phyloP scores from a whole-genome alignment of 1,284 basidiomycete species.

The Cystobasidium pallidum region DNA sequence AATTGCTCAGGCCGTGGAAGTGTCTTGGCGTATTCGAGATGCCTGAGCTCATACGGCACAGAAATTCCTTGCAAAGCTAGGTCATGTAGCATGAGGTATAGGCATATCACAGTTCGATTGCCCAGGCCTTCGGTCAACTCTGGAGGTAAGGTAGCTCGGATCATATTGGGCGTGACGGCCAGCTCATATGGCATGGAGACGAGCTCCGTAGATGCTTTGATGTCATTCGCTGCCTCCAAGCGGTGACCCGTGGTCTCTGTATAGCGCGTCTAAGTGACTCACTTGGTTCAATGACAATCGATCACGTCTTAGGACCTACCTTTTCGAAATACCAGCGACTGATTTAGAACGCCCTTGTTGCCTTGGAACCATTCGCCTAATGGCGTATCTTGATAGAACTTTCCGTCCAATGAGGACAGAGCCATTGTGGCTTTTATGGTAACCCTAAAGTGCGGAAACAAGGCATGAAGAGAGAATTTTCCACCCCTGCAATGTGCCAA shows the following conservation, averaged over 20 bases:
- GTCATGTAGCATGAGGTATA: slow-evolving; percentile 49
- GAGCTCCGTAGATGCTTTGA: slow-evolving; percentile 64
- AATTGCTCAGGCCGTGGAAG: slow-evolving; percentile 67
- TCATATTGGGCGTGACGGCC: slow-evolving; percentile 67
- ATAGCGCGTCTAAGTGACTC: slow-evolving; percentile 22
- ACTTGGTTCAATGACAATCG: not conserved
- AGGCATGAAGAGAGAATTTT: not conserved
- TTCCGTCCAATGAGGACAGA: slow-evolving; percentile 23
- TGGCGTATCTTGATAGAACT: slow-evolving; percentile 26
- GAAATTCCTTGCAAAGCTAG: not conserved
- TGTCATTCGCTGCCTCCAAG: slow-evolving; percentile 62
- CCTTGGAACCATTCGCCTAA: slow-evolving; percentile 37
- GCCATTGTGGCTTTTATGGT: not conserved
- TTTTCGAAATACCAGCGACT: slow-evolving; percentile 21
- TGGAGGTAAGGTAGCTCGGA: slow-evolving; percentile 57
- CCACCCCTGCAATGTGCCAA: not conserved
- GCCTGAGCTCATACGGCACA: slow-evolving; percentile 44
- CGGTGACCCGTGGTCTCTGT: slow-evolving; percentile 62
- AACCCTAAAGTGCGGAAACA: not conserved
- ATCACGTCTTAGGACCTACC: slow-evolving; percentile 13
- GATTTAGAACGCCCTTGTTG: slow-evolving; percentile 31
- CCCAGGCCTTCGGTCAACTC: slow-evolving; percentile 33
- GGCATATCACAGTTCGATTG: slow-evolving; percentile 46
- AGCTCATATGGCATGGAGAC: slow-evolving; percentile 75
- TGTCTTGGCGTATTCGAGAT: slow-evolving; percentile 66